These are phyloP conservation scores for Thermothelomyces thermophilus DNA, from an alignment of 2,329 filamentous ascomycete species.

Conservation along the genomic window DNA sequence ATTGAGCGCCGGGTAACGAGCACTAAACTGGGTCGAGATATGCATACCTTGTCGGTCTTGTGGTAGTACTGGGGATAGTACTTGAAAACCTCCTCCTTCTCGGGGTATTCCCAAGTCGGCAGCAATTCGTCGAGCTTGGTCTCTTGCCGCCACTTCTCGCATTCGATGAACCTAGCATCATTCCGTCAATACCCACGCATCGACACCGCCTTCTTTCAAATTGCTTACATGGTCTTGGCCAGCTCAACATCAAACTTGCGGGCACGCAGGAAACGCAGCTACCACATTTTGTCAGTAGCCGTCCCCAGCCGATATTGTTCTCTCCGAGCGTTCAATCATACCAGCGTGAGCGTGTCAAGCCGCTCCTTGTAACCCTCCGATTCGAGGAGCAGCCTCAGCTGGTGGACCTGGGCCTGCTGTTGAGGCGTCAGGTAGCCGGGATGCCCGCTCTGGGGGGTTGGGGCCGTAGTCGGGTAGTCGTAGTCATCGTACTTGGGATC, in stretches of 20 bases:
- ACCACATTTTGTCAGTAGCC: slow-evolving; percentile 11
- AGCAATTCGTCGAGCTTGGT: slow-evolving; percentile 78
- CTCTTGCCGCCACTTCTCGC: slow-evolving; percentile 84
- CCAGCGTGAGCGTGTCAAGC: slow-evolving; percentile 87
- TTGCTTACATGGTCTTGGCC: slow-evolving; percentile 82
- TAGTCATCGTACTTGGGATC: slow-evolving; percentile 95
- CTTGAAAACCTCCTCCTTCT: slow-evolving; percentile 76
- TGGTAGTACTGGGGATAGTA: slow-evolving; percentile 99
- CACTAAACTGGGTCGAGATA: background rate
- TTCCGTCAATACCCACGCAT: background rate
- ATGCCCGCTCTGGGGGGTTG: slow-evolving; percentile 66
- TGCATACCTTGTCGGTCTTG: slow-evolving; percentile 74
- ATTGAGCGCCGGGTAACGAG: background rate
- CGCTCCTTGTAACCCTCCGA: slow-evolving; percentile 72
- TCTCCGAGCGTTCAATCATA: slow-evolving; percentile 36
- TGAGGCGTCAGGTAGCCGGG: slow-evolving; percentile 78
- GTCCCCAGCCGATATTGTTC: background rate
- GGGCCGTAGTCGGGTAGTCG: slow-evolving; percentile 78
- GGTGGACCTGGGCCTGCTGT: slow-evolving; percentile 83
- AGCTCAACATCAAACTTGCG: slow-evolving; percentile 87
- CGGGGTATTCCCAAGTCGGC: slow-evolving; percentile 75
- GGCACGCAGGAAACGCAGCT: slow-evolving; percentile 86
- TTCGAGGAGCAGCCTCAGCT: slow-evolving; percentile 82
- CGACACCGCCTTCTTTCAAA: no score
- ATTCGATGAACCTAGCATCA: slow-evolving; percentile 70